phyloP scores from a whole-genome alignment of 805 yeast species.

The Isabelozyma rhagii region DNA sequence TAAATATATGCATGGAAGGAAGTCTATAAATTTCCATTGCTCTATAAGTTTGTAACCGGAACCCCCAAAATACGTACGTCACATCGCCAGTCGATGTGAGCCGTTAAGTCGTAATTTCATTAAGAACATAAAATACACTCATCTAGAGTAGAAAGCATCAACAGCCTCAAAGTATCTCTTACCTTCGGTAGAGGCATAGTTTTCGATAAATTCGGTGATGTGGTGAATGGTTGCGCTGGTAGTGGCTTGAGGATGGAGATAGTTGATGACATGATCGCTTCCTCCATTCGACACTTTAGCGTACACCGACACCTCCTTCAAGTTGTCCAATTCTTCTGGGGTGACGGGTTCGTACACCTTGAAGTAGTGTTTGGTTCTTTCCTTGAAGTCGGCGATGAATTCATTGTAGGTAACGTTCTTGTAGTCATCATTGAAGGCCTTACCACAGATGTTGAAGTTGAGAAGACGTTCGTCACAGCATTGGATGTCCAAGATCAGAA shows the following conservation, averaged over 20 bases:
- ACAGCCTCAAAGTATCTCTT: conserved; percentile 23
- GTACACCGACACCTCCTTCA: conserved; percentile 17
- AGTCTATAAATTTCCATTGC: too few relatives aligned
- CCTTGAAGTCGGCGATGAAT: conserved; percentile 59
- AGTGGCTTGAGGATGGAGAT: conserved; percentile 1
- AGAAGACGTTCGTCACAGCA: conserved; percentile 52
- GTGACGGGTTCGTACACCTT: conserved; percentile 30
- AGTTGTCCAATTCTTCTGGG: conserved; percentile 17
- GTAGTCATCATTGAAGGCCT: conserved; percentile 63
- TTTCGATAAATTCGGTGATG: conserved; percentile 7
- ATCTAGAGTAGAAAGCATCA: conserved; percentile 16
- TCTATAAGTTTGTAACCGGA: too few relatives aligned
- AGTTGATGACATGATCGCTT: conserved; percentile 5
- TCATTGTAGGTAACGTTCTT: conserved; percentile 45
- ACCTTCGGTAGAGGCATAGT: conserved; percentile 20
- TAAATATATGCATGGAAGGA: too few relatives aligned
- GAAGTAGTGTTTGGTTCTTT: conserved; percentile 52
- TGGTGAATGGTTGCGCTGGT: neutral
- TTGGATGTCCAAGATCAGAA: conserved; percentile 58
- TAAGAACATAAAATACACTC: neutral
- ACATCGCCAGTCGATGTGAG: neutral
- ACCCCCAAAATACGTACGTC: neutral
- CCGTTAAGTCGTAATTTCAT: neutral
- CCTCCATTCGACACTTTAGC: conserved; percentile 20
- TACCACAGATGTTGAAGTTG: conserved; percentile 60